Percentiles rank a stretch among this genome's conserved stretches.
Evolutionary conservation across 139 green algal species (phyloP).

Genomic region (Chlamydomonas sp.): DNA sequence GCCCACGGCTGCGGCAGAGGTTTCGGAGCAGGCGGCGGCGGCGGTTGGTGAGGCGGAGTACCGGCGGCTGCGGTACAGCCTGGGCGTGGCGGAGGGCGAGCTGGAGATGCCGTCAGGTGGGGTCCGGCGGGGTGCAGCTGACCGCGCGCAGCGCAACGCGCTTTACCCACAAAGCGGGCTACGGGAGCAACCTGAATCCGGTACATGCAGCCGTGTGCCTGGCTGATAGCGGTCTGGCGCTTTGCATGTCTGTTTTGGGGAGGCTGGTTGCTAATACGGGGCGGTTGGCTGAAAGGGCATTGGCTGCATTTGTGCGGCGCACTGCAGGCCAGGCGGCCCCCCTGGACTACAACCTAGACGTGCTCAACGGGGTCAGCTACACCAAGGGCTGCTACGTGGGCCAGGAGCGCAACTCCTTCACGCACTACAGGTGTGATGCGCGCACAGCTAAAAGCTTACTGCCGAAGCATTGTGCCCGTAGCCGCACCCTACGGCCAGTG

Average conservation of each 20-base stretch:
- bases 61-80: slow-evolving; percentile 69
- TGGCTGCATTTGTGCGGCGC: not conserved
- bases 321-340: slow-evolving; percentile 77
- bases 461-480: too few relatives aligned
- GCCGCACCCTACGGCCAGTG: too few relatives aligned
- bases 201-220: too few relatives aligned
- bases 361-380: slow-evolving; percentile 89
- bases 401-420: slow-evolving; percentile 76
- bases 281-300: not conserved
- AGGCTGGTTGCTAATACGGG: too few relatives aligned
- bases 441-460: too few relatives aligned
- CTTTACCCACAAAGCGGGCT: too few relatives aligned
- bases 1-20: not conserved
- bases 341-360: slow-evolving; percentile 96
- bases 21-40: not conserved
- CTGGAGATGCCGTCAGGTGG: slow-evolving; percentile 83
- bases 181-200: too few relatives aligned
- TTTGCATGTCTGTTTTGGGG: too few relatives aligned
- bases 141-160: too few relatives aligned
- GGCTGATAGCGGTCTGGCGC: too few relatives aligned
- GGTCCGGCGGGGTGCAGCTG: not conserved
- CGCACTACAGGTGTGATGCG: slow-evolving; percentile 48
- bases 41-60: slow-evolving; percentile 48
- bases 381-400: slow-evolving; percentile 98
- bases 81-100: slow-evolving; percentile 89